A percentile compares a stretch with the other conserved stretches of the same genome.
Evolutionary conservation across 1,284 basidiomycete genomes (phyloP).

Genomic region (Sporisorium graminicola): DNA sequence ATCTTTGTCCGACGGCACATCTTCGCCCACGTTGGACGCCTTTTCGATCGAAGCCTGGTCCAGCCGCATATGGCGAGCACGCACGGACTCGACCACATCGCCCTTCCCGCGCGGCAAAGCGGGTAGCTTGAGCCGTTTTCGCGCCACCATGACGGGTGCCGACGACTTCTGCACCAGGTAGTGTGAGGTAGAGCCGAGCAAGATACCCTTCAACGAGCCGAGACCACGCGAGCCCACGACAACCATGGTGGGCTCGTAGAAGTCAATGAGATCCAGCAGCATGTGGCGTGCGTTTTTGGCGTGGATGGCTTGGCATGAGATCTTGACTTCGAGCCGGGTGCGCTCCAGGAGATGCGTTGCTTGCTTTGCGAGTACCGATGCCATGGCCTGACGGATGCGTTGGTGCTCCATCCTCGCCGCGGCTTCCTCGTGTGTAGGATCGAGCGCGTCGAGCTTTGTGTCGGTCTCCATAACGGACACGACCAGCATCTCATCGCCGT

Average conservation of each 20-base stretch:
- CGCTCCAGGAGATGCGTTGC: conserved; percentile 89
- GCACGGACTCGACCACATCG: conserved; percentile 66
- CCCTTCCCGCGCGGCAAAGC: conserved; percentile 64
- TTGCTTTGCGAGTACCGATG: conserved; percentile 85
- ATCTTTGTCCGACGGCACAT: conserved; percentile 14
- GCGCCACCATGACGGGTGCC: conserved; percentile 84
- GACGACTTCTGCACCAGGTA: conserved; percentile 94
- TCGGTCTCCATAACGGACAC: conserved; percentile 95
- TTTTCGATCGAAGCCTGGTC: conserved; percentile 68
- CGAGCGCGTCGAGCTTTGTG: conserved; percentile 73
- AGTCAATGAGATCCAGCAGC: conserved; percentile 88
- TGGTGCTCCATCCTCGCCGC: conserved; percentile 83
- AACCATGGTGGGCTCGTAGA: conserved; percentile 89
- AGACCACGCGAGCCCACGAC: conserved; percentile 95
- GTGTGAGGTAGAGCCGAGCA: conserved; percentile 96
- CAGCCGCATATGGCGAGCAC: conserved; percentile 63
- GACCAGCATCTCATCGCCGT: conserved; percentile 78
- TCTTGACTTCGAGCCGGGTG: conserved; percentile 85
- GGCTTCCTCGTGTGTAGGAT: conserved; percentile 75
- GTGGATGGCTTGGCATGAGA: conserved; percentile 94
- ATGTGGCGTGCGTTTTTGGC: conserved; percentile 90
- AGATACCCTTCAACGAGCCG: conserved; percentile 89
- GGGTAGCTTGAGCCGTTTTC: conserved; percentile 64
- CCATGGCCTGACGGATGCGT: conserved; percentile 90
- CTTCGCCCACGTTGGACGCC: conserved; percentile 36